Evolutionary conservation across 2,329 filamentous ascomycete genomes (phyloP).

Genomic region (Penicillium thymicola): DNA sequence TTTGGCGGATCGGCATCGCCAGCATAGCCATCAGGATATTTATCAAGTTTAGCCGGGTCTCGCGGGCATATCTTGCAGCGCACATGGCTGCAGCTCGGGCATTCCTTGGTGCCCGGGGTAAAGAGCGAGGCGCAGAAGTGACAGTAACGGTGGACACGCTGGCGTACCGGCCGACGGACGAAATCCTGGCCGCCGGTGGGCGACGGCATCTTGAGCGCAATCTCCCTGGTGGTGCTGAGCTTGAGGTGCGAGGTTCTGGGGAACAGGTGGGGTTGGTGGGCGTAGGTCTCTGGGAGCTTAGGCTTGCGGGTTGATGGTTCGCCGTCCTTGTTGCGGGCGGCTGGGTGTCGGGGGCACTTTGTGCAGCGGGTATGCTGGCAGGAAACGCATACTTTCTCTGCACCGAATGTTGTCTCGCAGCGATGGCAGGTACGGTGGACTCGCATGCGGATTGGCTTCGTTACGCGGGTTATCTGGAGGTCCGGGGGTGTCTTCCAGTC

Average conservation of each 20-base stretch:
- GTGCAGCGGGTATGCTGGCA: conserved; percentile 80
- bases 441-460: conserved; percentile 48
- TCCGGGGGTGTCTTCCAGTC: conserved; percentile 41
- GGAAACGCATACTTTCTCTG: conserved; percentile 67
- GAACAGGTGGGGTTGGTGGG: conserved; percentile 43
- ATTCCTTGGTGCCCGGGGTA: conserved; percentile 57
- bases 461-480: conserved; percentile 40
- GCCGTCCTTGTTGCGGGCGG: conserved; percentile 60
- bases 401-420: conserved; percentile 71
- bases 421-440: conserved; percentile 67
- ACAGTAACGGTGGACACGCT: conserved; percentile 72
- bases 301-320: conserved; percentile 43
- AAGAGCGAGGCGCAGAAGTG: conserved; percentile 70
- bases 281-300: conserved; percentile 30
- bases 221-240: conserved; percentile 21
- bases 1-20: conserved; percentile 43
- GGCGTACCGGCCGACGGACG: conserved; percentile 66
- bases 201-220: conserved; percentile 51
- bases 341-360: conserved; percentile 72
- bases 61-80: conserved; percentile 79
- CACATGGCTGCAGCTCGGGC: conserved; percentile 65
- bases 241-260: conserved; percentile 14
- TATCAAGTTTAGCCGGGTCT: conserved; percentile 57
- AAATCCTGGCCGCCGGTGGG: conserved; percentile 67
- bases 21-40: conserved; percentile 46